Conservation (phyloP, 2,329 filamentous ascomycete genomes). For the Penicillium hesseltinei region DNA sequence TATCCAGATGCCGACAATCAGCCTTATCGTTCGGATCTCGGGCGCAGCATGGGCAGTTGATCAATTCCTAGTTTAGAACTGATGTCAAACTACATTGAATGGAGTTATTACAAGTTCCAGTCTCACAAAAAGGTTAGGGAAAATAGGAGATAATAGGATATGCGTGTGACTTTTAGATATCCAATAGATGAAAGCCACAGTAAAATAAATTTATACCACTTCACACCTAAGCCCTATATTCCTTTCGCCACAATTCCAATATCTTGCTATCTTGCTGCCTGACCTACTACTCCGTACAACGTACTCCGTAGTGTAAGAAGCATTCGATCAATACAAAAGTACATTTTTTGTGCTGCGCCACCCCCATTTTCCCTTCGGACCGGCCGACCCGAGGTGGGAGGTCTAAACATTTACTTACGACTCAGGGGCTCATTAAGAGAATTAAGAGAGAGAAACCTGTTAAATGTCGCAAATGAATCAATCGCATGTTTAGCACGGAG, state of each 20-base stretch:
- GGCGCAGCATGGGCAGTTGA: too few species aligned
- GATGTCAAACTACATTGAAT: too few species aligned
- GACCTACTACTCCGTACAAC: too few species aligned
- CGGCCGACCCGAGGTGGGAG: neutral
- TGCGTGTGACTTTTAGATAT: neutral
- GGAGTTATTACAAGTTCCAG: too few species aligned
- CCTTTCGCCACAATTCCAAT: neutral
- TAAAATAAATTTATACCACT: neutral
- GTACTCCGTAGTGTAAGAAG: neutral
- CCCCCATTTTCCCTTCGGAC: neutral
- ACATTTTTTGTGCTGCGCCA: neutral
- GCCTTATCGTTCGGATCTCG: too few species aligned
- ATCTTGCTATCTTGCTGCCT: neutral
- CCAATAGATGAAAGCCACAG: neutral
- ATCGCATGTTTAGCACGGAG: neutral
- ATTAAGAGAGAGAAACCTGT: neutral
- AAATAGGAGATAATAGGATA: too few species aligned
- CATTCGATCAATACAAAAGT: neutral
- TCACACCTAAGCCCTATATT: too few species aligned
- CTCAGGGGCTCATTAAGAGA: neutral
- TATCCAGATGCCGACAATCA: too few species aligned
- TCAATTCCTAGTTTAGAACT: too few species aligned
- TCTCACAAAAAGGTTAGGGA: too few species aligned
- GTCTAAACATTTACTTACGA: neutral
- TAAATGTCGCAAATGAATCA: neutral